These are phyloP conservation scores for Haplosporangium sp. DNA, from an alignment of 371 early-diverging fungal genomes.

Conservation along the genomic window DNA sequence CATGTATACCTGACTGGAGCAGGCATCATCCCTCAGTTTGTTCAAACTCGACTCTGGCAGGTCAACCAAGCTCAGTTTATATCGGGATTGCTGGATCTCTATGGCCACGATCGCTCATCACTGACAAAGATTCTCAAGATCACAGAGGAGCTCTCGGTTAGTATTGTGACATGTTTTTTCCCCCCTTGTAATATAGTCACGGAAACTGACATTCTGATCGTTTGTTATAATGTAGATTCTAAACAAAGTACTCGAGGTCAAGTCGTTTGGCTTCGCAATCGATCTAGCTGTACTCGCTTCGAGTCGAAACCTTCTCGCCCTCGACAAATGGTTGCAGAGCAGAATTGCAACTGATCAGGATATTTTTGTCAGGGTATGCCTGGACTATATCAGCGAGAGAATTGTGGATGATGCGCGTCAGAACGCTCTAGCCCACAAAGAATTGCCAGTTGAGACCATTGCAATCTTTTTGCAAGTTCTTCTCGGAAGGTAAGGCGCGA, in stretches of 20 bases:
- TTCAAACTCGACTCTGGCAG: constrained; percentile 83
- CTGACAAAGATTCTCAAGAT: constrained; percentile 84
- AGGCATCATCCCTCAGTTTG: constrained; percentile 75
- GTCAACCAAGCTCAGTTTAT: constrained; percentile 70
- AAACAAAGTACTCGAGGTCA: constrained; percentile 75
- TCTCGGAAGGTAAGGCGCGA: constrained; percentile 60
- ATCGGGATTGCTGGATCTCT: constrained; percentile 77
- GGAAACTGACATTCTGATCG: not conserved
- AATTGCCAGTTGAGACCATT: constrained; percentile 75
- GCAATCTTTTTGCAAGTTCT: constrained; percentile 77
- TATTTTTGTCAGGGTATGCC: constrained; percentile 74
- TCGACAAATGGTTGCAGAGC: constrained; percentile 91
- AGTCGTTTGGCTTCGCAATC: constrained; percentile 79
- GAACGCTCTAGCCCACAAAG: constrained; percentile 19
- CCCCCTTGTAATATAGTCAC: not conserved
- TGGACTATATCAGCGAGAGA: constrained; percentile 84
- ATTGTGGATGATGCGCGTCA: constrained; percentile 59
- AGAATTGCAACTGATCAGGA: constrained; percentile 75
- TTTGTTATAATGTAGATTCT: constrained; percentile 63
- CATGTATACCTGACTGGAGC: constrained; percentile 72
- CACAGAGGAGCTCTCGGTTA: constrained; percentile 85
- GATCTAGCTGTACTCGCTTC: constrained; percentile 89
- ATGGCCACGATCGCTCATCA: constrained; percentile 76
- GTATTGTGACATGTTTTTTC: not conserved
- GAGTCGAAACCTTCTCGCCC: constrained; percentile 81